Evolutionary conservation across 257 asterid genomes (phyloP), one percentile per base, ranked within the genome.

Genomic region (Solanum chiquidenum): DNA sequence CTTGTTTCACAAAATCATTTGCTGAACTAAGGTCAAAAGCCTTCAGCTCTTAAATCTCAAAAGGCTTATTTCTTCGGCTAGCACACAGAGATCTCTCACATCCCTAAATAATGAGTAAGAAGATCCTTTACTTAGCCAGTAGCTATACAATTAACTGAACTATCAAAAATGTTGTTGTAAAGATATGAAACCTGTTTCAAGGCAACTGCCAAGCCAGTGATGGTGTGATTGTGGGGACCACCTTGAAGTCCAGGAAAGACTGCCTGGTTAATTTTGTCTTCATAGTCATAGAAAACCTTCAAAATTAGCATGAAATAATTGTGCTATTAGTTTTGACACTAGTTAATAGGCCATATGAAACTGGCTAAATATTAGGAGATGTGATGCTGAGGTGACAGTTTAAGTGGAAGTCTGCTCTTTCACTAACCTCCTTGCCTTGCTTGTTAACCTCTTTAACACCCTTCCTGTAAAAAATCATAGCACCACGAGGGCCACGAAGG

Each of bases 161-260:
- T 74, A 94, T 44, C 90, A 91, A 66, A 94, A 95, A 87, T 89
- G 92, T 88, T 92, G 38, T 27, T 27, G 64, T 44, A 44, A 79
- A 29, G 66, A 44, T 27, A 44, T 27, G 66, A 79, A 92, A 94
- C 99, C 96, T 95, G 99, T 89, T 94, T 97, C 86, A 97, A 87
- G 31, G 99, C 99, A 66, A 96, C 99, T 7, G 99, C 99, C 88
- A 97, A 93, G 90, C 95, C 99, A 89, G 98, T 93, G 77, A 96
- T 97, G 16, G 99, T 97, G 90, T 97, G 99, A 89, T 97, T 97
- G 92, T 97, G 99, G 18, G 99, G 99, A 85, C 99, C 99, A 87
- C 99, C 99, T 92, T 97, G 99, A 88, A 95, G 98, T 88, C 99
- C 99, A 82, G 99, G 99, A 92, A 97, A 97, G 88, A 97, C 99